Evolutionary conservation across 2,329 filamentous ascomycete genomes (phyloP).

Genomic region (Diatrype stigma): DNA sequence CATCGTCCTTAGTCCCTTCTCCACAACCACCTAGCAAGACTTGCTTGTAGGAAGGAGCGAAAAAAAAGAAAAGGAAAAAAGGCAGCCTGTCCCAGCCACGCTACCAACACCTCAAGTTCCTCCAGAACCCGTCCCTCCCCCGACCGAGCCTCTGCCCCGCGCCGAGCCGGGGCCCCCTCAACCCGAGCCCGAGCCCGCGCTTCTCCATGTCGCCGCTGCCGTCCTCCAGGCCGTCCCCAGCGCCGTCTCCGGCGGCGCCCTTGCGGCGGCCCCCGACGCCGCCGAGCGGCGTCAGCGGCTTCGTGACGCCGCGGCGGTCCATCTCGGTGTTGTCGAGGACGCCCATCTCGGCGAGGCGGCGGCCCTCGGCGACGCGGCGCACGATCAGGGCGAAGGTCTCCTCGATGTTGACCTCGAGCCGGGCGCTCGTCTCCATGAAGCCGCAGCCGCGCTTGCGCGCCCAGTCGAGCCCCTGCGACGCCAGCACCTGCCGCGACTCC

Average conservation of each 20-base stretch:
- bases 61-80: too few species aligned
- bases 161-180: slow-evolving; percentile 38
- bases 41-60: too few species aligned
- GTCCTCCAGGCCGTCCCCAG: slow-evolving; percentile 5
- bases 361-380: slow-evolving; percentile 56
- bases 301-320: slow-evolving; percentile 52
- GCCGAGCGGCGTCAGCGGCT: slow-evolving; percentile 53
- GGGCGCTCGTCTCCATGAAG: slow-evolving; percentile 86
- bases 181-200: slow-evolving; percentile 20
- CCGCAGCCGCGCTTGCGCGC: slow-evolving; percentile 68
- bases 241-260: slow-evolving; percentile 18
- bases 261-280: slow-evolving; percentile 32
- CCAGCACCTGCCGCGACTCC: slow-evolving; percentile 63
- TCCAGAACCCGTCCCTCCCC: slow-evolving; percentile 48
- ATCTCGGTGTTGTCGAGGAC: slow-evolving; percentile 38
- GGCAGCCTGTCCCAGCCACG: background rate
- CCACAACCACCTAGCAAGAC: too few species aligned
- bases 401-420: slow-evolving; percentile 83
- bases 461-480: slow-evolving; percentile 71
- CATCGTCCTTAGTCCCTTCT: too few species aligned
- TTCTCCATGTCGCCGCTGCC: slow-evolving; percentile 36
- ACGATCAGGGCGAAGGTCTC: slow-evolving; percentile 77
- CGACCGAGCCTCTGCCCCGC: slow-evolving; percentile 41
- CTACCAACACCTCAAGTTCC: slow-evolving; percentile 53
- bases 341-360: slow-evolving; percentile 46